Evolutionary conservation across 208 protist species (phyloP).

Genomic region (Trypanosoma lewisi): DNA sequence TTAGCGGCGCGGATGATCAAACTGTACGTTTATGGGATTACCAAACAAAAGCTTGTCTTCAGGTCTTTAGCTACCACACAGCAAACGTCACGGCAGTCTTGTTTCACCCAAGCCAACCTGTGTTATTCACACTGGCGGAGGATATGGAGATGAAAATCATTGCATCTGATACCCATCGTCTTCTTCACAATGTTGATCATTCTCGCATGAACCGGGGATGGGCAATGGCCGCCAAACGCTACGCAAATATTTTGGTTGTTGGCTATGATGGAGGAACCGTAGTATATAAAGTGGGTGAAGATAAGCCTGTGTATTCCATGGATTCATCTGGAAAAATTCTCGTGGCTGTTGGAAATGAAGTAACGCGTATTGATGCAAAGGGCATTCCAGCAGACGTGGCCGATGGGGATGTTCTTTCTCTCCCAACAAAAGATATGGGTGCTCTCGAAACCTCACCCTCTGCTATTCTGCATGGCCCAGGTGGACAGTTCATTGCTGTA

Average conservation of each 20-base stretch:
- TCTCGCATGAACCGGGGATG: slow-evolving; percentile 94
- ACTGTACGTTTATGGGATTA: slow-evolving; percentile 99
- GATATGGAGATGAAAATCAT: slow-evolving; percentile 94
- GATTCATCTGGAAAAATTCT: slow-evolving; percentile 96
- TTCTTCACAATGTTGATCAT: slow-evolving; percentile 95
- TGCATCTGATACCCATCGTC: slow-evolving; percentile 94
- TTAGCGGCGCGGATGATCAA: slow-evolving; percentile 96
- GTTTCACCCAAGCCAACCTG: slow-evolving; percentile 97
- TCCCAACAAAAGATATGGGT: slow-evolving; percentile 93
- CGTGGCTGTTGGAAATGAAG: slow-evolving; percentile 94
- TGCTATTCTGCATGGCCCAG: slow-evolving; percentile 91
- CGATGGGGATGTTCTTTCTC: slow-evolving; percentile 70
- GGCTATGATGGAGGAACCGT: slow-evolving; percentile 92
- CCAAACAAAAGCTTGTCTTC: slow-evolving; percentile 96
- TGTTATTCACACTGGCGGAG: slow-evolving; percentile 96
- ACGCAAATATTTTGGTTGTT: slow-evolving; percentile 87
- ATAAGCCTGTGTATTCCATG: slow-evolving; percentile 96
- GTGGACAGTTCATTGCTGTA: slow-evolving; percentile 94
- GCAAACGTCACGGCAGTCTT: slow-evolving; percentile 95
- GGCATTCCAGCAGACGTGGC: slow-evolving; percentile 41
- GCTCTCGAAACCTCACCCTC: slow-evolving; percentile 93
- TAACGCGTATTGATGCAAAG: slow-evolving; percentile 91
- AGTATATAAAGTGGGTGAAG: slow-evolving; percentile 91
- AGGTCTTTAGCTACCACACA: slow-evolving; percentile 95
- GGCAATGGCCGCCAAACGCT: slow-evolving; percentile 80